A percentile compares a stretch with the other conserved stretches of the same genome.
These are phyloP conservation scores for Nicotiana undulata DNA, from an alignment of 257 asterid genomes.

Conservation along the genomic window DNA sequence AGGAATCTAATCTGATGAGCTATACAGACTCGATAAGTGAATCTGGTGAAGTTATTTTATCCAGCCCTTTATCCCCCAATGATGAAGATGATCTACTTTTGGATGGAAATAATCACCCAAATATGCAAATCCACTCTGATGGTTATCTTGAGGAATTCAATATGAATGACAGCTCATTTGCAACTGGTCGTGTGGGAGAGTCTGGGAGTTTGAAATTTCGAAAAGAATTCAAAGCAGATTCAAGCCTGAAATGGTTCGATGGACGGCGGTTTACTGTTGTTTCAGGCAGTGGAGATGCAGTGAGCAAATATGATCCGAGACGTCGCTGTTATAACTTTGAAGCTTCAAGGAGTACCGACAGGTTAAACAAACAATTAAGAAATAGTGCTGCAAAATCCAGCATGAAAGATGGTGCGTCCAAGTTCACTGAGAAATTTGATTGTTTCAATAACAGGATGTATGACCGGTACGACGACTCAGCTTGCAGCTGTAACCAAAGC, in stretches of 20 bases:
- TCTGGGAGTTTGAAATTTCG: slow-evolving; percentile 56
- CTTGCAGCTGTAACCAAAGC: slow-evolving; percentile 67
- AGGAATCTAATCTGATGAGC: slow-evolving; percentile 28
- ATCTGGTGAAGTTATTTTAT: slow-evolving; percentile 45
- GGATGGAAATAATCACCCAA: slow-evolving; percentile 38
- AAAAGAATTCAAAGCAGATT: slow-evolving; percentile 49
- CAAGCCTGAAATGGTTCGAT: slow-evolving; percentile 50
- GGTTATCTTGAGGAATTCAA: slow-evolving; percentile 40
- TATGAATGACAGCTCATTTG: slow-evolving; percentile 32
- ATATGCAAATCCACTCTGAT: slow-evolving; percentile 40
- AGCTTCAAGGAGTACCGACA: slow-evolving; percentile 35
- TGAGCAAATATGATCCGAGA: slow-evolving; percentile 47
- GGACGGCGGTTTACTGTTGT: slow-evolving; percentile 36
- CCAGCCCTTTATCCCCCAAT: slow-evolving; percentile 47
- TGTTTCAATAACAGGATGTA: slow-evolving; percentile 40
- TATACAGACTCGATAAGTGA: slow-evolving; percentile 40
- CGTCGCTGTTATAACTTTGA: slow-evolving; percentile 51
- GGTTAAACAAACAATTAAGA: slow-evolving; percentile 44
- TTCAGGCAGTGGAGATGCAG: slow-evolving; percentile 39
- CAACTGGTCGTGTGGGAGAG: slow-evolving; percentile 39
- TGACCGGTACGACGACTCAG: slow-evolving; percentile 44
- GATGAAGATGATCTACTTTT: slow-evolving; percentile 40
- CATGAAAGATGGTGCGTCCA: slow-evolving; percentile 49
- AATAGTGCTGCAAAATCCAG: slow-evolving; percentile 38
- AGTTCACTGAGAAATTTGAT: slow-evolving; percentile 41